phyloP scores from a whole-genome alignment of 331 rosid species.

The Rosa hybrid region DNA sequence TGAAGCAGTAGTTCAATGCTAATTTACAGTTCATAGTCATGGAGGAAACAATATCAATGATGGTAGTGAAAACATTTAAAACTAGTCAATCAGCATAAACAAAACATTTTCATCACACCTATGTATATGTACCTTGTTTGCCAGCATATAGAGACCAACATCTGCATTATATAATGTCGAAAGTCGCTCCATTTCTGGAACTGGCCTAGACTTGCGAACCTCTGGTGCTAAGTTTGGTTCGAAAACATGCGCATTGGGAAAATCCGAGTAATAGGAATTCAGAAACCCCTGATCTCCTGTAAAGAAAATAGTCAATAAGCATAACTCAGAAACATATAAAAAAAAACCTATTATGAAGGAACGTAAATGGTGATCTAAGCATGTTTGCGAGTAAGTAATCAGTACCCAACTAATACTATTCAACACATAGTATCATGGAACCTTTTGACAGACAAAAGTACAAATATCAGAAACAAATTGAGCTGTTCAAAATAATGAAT shows the following conservation, averaged over 20 bases:
- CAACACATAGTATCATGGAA: background rate
- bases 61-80: background rate
- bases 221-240: constrained; percentile 71
- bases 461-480: background rate
- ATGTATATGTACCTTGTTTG: constrained; percentile 76
- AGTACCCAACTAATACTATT: background rate
- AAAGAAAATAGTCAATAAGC: constrained; percentile 11
- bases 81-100: background rate
- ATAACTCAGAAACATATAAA: background rate
- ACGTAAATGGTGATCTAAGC: background rate
- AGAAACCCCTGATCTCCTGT: constrained; percentile 99
- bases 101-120: constrained; percentile 2
- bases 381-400: background rate
- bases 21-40: background rate
- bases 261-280: constrained; percentile 80
- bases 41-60: background rate
- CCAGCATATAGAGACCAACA: constrained; percentile 99
- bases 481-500: background rate
- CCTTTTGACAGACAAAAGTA: background rate
- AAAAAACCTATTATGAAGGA: background rate
- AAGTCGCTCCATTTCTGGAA: constrained; percentile 94
- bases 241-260: constrained; percentile 91
- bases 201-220: constrained; percentile 59
- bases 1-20: background rate
- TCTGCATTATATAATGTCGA: constrained; percentile 97